Conservation (phyloP, 1,139 yeast genomes). For the Entelexis sorbosivorans region DNA sequence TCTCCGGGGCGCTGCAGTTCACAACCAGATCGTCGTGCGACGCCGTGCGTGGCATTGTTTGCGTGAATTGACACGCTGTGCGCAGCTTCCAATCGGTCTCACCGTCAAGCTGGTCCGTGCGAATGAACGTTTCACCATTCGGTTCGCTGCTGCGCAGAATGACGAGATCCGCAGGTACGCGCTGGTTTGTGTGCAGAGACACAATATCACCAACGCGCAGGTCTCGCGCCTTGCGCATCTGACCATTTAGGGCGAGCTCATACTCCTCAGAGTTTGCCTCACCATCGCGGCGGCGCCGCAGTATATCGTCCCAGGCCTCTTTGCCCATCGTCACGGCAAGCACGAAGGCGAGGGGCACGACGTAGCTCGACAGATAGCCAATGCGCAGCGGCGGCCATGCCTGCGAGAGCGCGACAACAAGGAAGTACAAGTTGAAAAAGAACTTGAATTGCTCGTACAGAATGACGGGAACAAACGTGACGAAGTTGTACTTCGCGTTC, state of each 20-base stretch:
- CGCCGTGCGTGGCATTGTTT: constrained; percentile 38
- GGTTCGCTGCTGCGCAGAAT: constrained; percentile 71
- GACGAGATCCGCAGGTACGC: constrained; percentile 90
- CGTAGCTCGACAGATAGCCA: constrained; percentile 84
- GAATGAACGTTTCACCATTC: constrained; percentile 79
- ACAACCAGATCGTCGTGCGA: constrained; percentile 38
- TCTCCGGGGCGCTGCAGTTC: constrained; percentile 67
- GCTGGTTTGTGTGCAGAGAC: constrained; percentile 64
- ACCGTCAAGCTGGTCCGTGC: constrained; percentile 96
- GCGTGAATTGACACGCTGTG: constrained; percentile 65
- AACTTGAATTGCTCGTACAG: constrained; percentile 94
- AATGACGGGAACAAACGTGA: constrained; percentile 78
- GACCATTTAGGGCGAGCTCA: constrained; percentile 32
- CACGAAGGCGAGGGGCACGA: constrained; percentile 90
- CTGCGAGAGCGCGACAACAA: constrained; percentile 88
- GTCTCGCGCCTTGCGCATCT: constrained; percentile 30
- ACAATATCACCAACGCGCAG: constrained; percentile 81
- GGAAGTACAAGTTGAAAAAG: constrained; percentile 84
- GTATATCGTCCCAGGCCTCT: constrained; percentile 90
- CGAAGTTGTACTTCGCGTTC: constrained; percentile 85
- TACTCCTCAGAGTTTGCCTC: constrained; percentile 80
- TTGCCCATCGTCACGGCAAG: constrained; percentile 85
- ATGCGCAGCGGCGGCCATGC: constrained; percentile 83
- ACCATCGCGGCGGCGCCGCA: constrained; percentile 75
- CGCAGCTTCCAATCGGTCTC: constrained; percentile 98